A percentile compares a stretch with the other conserved stretches of the same genome.
These are phyloP conservation scores for Fusarium haematococcum DNA, from an alignment of 2,329 filamentous ascomycete species.

Conservation along the genomic window DNA sequence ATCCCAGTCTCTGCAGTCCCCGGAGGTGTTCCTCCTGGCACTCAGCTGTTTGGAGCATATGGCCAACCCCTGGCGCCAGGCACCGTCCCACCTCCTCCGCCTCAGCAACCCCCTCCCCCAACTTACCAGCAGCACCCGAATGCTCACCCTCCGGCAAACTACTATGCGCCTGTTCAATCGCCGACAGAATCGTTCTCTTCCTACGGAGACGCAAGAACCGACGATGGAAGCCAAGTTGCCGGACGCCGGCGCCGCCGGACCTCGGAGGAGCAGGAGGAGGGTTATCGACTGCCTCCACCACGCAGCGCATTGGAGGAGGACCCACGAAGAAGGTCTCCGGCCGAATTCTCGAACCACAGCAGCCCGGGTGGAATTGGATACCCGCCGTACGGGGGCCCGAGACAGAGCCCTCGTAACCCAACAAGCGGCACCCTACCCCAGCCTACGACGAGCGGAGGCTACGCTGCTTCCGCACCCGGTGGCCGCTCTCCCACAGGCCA, in stretches of 20 bases:
- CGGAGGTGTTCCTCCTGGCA: slow-evolving; percentile 68
- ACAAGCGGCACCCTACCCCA: slow-evolving; percentile 47
- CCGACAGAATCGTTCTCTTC: slow-evolving; percentile 58
- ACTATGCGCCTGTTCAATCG: slow-evolving; percentile 56
- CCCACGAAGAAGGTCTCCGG: slow-evolving; percentile 62
- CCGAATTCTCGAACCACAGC: slow-evolving; percentile 60
- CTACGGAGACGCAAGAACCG: slow-evolving; percentile 50
- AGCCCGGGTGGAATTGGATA: slow-evolving; percentile 59
- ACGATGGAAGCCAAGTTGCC: slow-evolving; percentile 47
- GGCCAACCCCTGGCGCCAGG: slow-evolving; percentile 64
- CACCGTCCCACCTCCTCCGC: slow-evolving; percentile 41
- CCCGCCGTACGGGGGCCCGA: slow-evolving; percentile 50
- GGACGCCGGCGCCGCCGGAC: slow-evolving; percentile 53
- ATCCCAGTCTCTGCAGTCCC: slow-evolving; percentile 69
- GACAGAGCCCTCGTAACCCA: slow-evolving; percentile 55
- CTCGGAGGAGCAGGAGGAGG: slow-evolving; percentile 54
- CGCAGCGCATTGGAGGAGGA: slow-evolving; percentile 60
- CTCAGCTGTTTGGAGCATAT: slow-evolving; percentile 68
- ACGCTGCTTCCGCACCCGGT: slow-evolving; percentile 44
- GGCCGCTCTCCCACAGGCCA: slow-evolving; percentile 53
- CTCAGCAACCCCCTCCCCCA: slow-evolving; percentile 28
- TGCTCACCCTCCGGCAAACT: slow-evolving; percentile 53
- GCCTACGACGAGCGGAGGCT: slow-evolving; percentile 42
- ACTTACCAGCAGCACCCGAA: slow-evolving; percentile 37
- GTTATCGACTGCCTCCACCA: slow-evolving; percentile 60